Conservation (phyloP, 148 eudicot genomes). For the Gaultheria prostrata region DNA sequence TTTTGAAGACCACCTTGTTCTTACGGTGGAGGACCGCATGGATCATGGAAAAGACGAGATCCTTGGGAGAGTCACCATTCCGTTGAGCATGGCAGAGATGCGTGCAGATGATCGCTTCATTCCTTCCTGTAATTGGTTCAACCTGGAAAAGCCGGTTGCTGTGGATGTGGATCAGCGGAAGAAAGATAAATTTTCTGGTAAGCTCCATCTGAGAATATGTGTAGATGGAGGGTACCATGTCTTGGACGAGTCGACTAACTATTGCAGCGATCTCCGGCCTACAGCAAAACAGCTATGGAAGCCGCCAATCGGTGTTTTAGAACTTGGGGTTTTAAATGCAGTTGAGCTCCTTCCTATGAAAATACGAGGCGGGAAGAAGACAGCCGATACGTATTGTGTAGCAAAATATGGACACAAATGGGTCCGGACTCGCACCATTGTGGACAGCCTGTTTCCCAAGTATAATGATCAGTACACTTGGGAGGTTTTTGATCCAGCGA, state of each 20-base stretch:
- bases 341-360: slow-evolving; percentile 94
- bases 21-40: slow-evolving; percentile 89
- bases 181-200: slow-evolving; percentile 78
- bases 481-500: slow-evolving; percentile 96
- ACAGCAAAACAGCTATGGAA: slow-evolving; percentile 94
- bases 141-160: slow-evolving; percentile 77
- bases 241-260: slow-evolving; percentile 88
- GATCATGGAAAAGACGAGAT: slow-evolving; percentile 96
- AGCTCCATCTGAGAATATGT: slow-evolving; percentile 80
- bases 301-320: slow-evolving; percentile 80
- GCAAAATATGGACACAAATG: slow-evolving; percentile 97
- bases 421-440: slow-evolving; percentile 85
- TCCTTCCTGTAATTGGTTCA: slow-evolving; percentile 92
- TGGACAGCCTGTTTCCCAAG: slow-evolving; percentile 70
- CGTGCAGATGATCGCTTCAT: slow-evolving; percentile 87
- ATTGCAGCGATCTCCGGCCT: slow-evolving; percentile 91
- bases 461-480: slow-evolving; percentile 97
- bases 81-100: slow-evolving; percentile 62
- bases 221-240: slow-evolving; percentile 98
- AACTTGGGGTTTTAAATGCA: slow-evolving; percentile 79
- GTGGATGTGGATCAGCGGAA: slow-evolving; percentile 81
- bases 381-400: slow-evolving; percentile 93
- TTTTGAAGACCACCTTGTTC: slow-evolving; percentile 80
- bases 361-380: slow-evolving; percentile 77
- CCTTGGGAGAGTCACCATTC: slow-evolving; percentile 73